Percentiles rank a stretch among this genome's conserved stretches.
phyloP scores from a whole-genome alignment of 495 filamentous ascomycete genomes.

The Jackrogersella multiformis region DNA sequence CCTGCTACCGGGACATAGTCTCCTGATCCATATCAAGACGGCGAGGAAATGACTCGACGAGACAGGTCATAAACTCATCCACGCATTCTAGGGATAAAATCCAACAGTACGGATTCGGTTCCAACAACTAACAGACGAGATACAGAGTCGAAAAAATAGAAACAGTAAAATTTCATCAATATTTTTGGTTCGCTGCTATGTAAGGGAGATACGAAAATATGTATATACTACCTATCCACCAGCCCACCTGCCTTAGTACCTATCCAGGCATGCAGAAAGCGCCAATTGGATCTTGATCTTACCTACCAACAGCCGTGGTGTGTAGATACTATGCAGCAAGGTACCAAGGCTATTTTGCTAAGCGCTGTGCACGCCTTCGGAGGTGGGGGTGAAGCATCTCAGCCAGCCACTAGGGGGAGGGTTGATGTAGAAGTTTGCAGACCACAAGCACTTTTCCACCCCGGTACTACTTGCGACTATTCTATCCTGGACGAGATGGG shows the following conservation, averaged over 20 bases:
- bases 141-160: conserved; percentile 16
- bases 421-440: conserved; percentile 19
- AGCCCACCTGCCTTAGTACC: no score
- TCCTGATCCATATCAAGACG: conserved; percentile 16
- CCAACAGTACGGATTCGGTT: not conserved
- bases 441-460: conserved; percentile 21
- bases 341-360: conserved; percentile 32
- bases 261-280: conserved; percentile 33
- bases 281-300: conserved; percentile 22
- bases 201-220: conserved; percentile 35
- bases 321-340: conserved; percentile 31
- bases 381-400: conserved; percentile 42
- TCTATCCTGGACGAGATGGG: conserved; percentile 27
- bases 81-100: conserved; percentile 20
- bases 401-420: conserved; percentile 38
- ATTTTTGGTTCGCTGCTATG: conserved; percentile 6
- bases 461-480: conserved; percentile 8
- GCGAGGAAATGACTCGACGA: conserved; percentile 15
- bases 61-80: conserved; percentile 16
- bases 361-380: conserved; percentile 40
- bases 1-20: conserved; percentile 30
- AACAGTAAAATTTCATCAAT: conserved; percentile 30
- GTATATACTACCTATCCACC: conserved; percentile 30
- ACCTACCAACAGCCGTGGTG: conserved; percentile 28
- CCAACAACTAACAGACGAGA: conserved; percentile 22